A percentile compares a stretch with the other conserved stretches of the same genome.
These are phyloP conservation scores for Melanogaster broomeanus DNA, from an alignment of 768 basidiomycete species.

Conservation along the genomic window DNA sequence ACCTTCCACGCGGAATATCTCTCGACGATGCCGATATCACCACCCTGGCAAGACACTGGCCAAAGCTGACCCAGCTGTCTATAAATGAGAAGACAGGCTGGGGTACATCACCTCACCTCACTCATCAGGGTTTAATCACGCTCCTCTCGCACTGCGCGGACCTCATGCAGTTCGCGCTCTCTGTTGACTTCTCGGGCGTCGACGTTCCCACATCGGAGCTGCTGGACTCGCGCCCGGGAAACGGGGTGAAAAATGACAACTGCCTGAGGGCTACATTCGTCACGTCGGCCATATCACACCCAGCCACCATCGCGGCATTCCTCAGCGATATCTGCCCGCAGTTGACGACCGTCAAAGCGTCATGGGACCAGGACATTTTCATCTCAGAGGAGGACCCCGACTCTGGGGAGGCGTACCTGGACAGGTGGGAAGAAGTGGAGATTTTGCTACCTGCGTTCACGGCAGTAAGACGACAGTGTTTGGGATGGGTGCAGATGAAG, in stretches of 20 bases:
- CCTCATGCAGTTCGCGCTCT: constrained; percentile 15
- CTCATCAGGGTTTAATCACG: no score
- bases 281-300: no score
- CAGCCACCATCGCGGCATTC: no score
- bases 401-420: constrained; percentile 7
- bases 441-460: constrained; percentile 24
- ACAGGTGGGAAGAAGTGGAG: constrained; percentile 24
- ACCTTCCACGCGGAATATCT: constrained; percentile 18
- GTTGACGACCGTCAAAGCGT: constrained; percentile 8
- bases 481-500: constrained; percentile 12
- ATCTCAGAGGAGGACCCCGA: constrained; percentile 7
- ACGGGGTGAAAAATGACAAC: constrained; percentile 8
- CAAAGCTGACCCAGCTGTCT: no score
- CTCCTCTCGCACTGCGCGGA: no score
- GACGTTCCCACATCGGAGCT: constrained; percentile 5
- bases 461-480: constrained; percentile 19
- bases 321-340: no score
- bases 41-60: no score
- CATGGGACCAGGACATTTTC: constrained; percentile 8
- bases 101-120: constrained; percentile 17
- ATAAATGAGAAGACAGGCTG: constrained; percentile 22
- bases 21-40: no score
- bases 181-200: constrained; percentile 22
- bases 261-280: constrained; percentile 17
- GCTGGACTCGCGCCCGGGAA: constrained; percentile 4